Evolutionary conservation across 306 rosid species (phyloP), one percentile per base, ranked within the genome.

Genomic region (Glycine tomentella): DNA sequence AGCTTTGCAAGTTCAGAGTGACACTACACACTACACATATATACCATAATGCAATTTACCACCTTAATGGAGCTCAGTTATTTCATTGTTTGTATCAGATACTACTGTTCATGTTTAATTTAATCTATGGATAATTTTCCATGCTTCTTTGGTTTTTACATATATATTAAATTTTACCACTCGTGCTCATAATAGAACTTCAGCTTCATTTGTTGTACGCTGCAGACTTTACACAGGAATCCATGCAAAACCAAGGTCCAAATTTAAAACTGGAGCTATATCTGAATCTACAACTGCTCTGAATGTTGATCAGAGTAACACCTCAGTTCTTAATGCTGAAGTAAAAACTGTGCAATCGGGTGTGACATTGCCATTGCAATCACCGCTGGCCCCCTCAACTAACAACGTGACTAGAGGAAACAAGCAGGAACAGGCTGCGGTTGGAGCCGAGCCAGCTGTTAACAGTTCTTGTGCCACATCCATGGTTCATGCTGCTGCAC

Each of bases 181-280:
- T 11, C 7, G 0, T 34, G 31, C 1, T 0, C 17, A 17, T 63
- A 8, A 62, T 13, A 6, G 7, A 70, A 15, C 62, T 56, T 56
- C 62, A 46, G 20, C 76, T 49, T 80, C 40, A 40, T 16, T 36
- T 69, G 62, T 53, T 57, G 46, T 11, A 56, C 1, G 20, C 20
- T 83, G 88, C 89, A 96, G 99, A 90, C 75, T 96, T 74, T 96
- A 92, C 74, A 96, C 99, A 0, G 98, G 97, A 79, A 92, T 96
- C 57, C 98, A 96, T 82, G 98, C 99, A n/a, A 96, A 89, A 85
- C 86, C 91, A n/a, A 96, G 92, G 79, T 20, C 20, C 20, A 20
- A 20, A 20, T 20, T 20, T 20, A 20, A 20, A 20, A 20, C 20
- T 20, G 20, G 20, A 20, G 20, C 20, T 20, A 20, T 20, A 20